phyloP scores from a whole-genome alignment of 352 stramenopile genomes.

The Poterioochromonas sp. region DNA sequence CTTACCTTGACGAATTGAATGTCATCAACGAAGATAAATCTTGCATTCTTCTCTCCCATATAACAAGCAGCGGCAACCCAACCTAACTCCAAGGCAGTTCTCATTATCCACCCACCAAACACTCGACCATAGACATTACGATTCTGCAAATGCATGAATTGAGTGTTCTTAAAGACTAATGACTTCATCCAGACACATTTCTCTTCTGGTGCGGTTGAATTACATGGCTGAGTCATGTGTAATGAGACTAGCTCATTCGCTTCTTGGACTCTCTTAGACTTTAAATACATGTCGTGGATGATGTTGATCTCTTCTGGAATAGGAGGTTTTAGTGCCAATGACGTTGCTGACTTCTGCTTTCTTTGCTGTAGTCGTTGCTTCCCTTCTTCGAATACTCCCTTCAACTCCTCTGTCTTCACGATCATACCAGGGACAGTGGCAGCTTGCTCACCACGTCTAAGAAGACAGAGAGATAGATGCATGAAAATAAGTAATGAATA shows the following conservation, averaged over 20 bases:
- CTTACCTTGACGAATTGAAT: constrained; percentile 19
- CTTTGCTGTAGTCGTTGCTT: not conserved
- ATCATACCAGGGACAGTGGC: too few relatives aligned
- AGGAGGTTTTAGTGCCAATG: not conserved
- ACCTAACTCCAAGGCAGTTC: constrained; percentile 5
- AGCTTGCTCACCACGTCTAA: too few relatives aligned
- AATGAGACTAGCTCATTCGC: not conserved
- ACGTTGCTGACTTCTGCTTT: not conserved
- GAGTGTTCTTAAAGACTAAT: constrained; percentile 1
- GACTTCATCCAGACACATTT: not conserved
- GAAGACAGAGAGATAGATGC: too few relatives aligned
- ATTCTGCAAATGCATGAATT: constrained; percentile 23
- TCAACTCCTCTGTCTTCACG: not conserved
- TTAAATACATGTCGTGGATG: not conserved
- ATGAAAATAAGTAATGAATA: too few relatives aligned
- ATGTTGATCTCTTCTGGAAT: not conserved
- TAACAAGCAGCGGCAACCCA: constrained; percentile 14
- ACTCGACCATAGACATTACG: constrained; percentile 29
- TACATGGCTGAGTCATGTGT: not conserved
- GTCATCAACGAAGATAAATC: constrained; percentile 16
- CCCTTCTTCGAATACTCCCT: not conserved
- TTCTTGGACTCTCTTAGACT: not conserved
- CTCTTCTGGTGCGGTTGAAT: not conserved
- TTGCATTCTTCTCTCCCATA: not conserved
- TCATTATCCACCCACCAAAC: constrained; percentile 28